These are phyloP conservation scores for Lipomyces japonicus DNA, from an alignment of 805 yeast genomes.

Conservation along the genomic window DNA sequence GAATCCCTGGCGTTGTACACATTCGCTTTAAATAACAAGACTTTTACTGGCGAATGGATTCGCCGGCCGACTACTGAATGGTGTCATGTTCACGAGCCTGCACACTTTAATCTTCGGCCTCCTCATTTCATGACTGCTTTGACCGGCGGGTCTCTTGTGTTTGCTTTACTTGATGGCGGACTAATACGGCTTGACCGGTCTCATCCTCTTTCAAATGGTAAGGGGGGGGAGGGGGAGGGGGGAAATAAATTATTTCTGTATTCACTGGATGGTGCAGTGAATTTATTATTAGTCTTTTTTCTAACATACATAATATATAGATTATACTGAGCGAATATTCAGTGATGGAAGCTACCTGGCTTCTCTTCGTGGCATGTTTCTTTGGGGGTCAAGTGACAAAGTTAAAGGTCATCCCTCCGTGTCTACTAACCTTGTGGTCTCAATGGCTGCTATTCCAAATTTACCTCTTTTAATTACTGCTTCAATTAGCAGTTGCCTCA, in stretches of 20 bases:
- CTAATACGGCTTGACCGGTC: constrained; percentile 42
- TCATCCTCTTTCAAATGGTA: constrained; percentile 31
- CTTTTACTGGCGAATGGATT: constrained; percentile 16
- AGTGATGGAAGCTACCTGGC: constrained; percentile 49
- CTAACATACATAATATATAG: constrained; percentile 1
- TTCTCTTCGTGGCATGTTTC: constrained; percentile 36
- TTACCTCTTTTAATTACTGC: constrained; percentile 45
- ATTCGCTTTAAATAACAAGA: neutral
- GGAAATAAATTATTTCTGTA: no score
- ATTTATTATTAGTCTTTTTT: neutral
- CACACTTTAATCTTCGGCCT: constrained; percentile 48
- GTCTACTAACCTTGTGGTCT: constrained; percentile 38
- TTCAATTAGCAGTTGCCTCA: constrained; percentile 51
- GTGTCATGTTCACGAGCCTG: constrained; percentile 28
- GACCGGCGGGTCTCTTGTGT: constrained; percentile 46
- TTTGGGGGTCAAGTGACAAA: constrained; percentile 36
- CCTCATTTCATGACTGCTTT: constrained; percentile 55
- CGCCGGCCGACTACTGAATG: constrained; percentile 14
- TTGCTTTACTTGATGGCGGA: constrained; percentile 75
- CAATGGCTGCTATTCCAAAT: constrained; percentile 37
- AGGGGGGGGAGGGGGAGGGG: neutral
- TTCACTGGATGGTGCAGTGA: neutral
- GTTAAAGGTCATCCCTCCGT: constrained; percentile 46
- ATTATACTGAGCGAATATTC: constrained; percentile 41
- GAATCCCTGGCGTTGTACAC: constrained; percentile 19